These are phyloP conservation scores for Trichoderma erinaceum DNA, from an alignment of 495 filamentous ascomycete species.

Conservation along the genomic window DNA sequence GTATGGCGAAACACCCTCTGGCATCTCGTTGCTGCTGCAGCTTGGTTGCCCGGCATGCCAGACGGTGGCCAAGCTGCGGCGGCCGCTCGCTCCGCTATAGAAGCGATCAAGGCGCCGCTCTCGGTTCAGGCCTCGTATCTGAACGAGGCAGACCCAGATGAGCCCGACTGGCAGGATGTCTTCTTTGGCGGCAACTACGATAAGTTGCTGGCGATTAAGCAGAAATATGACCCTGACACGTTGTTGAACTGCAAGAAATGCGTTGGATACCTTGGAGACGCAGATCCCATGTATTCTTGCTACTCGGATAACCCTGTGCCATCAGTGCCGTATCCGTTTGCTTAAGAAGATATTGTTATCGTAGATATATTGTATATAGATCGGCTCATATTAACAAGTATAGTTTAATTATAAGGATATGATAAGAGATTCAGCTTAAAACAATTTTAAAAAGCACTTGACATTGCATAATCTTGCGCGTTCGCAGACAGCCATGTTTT, in stretches of 20 bases:
- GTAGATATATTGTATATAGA: background rate
- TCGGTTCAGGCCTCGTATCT: conserved; percentile 39
- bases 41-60: conserved; percentile 19
- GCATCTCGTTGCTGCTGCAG: conserved; percentile 30
- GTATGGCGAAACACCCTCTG: conserved; percentile 49
- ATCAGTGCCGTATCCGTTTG: background rate
- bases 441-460: too few relatives aligned
- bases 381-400: background rate
- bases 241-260: conserved; percentile 30
- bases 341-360: background rate
- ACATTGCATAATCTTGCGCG: too few relatives aligned
- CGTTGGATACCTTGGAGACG: background rate
- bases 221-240: conserved; percentile 46
- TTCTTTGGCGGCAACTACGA: conserved; percentile 55
- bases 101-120: conserved; percentile 29
- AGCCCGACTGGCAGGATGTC: conserved; percentile 53
- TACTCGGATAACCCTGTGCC: background rate
- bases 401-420: too few relatives aligned
- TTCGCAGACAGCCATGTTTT: too few relatives aligned
- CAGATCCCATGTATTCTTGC: conserved; percentile 1
- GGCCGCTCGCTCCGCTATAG: conserved; percentile 18
- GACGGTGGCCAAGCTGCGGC: conserved; percentile 20
- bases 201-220: conserved; percentile 45
- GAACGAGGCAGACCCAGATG: conserved; percentile 47
- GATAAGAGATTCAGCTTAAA: background rate